Base-by-base conservation (phyloP, 164 flowering plant species). In the Hamamelis virginiana region DNA sequence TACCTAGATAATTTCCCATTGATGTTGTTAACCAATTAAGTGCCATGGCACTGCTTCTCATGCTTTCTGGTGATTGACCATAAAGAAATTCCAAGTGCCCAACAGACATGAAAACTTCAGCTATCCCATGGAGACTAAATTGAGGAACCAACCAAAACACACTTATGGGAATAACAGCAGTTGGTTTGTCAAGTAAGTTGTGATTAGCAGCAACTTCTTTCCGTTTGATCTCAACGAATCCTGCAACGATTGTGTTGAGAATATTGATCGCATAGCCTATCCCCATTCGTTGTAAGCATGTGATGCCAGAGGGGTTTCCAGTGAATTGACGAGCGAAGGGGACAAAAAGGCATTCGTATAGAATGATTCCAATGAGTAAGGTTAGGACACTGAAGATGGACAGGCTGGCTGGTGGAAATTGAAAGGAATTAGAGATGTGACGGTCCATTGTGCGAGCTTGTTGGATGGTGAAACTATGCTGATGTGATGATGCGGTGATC, bases 21-120 rank as follows among this genome's bases (percentile, higher is more conserved):
- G 92, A 66, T 8, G 69, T 81, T 0, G 90, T 75, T 9, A 82
- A 61, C 84, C 86, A 88, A 58, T 74, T 83, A 5, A 90, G 78
- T 11, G 92, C 93, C 74, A 72, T 48, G 13, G 79, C 82, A 8
- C 80, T 76, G 72, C 85, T 85, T 59, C 89, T 72, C 89, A 83
- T 83, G 77, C 85, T 83, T 25, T 85, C 89, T 4, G 87, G 87
- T 14, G 84, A 74, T 62, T 85, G 89, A 51, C 83, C 89, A 26
- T 83, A 83, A 1, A 83, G 63, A 62, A 85, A 85, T 64, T 85
- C 86, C 70, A 85, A 12, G 53, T 81, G 84, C 10, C 85, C 88
- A 1, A 85, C 81, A 3, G 67, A 38, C 78, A 71, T 72, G 75
- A 82, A 85, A 28, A 77, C 81, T 28, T 85, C 88, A 6, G 84